Evolutionary conservation across 805 yeast genomes (phyloP).

Genomic region (Saccharomycopsis sp.): DNA sequence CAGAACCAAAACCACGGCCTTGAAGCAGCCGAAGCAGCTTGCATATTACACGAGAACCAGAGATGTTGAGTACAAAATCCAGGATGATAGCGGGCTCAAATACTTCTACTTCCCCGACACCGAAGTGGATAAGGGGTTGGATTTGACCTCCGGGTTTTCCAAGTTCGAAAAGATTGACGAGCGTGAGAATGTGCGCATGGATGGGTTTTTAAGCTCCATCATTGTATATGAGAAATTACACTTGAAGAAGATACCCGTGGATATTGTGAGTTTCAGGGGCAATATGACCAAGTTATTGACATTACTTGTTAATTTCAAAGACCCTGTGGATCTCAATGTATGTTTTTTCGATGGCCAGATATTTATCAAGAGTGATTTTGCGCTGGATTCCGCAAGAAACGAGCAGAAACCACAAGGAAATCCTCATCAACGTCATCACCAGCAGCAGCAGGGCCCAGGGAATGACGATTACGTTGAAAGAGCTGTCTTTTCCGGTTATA

Average conservation of each 20-base stretch:
- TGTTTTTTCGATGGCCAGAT: constrained; percentile 70
- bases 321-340: constrained; percentile 55
- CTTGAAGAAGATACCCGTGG: constrained; percentile 43
- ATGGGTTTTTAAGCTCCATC: constrained; percentile 51
- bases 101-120: constrained; percentile 80
- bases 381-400: constrained; percentile 2
- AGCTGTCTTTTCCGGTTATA: constrained; percentile 66
- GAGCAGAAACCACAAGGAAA: constrained; percentile 32
- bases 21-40: constrained; percentile 83
- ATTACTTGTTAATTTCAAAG: constrained; percentile 53
- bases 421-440: constrained; percentile 31
- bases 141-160: constrained; percentile 58
- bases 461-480: constrained; percentile 26
- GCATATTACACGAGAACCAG: constrained; percentile 55
- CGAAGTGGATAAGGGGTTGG: constrained; percentile 52
- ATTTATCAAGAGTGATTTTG: constrained; percentile 44
- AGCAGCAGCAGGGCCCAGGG: constrained; percentile 24
- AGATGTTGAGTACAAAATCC: constrained; percentile 43
- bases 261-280: constrained; percentile 82
- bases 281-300: constrained; percentile 67
- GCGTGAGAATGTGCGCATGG: constrained; percentile 49
- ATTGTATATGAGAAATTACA: constrained; percentile 42
- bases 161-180: constrained; percentile 54
- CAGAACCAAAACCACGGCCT: constrained; percentile 56
- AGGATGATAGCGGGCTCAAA: constrained; percentile 50